These are phyloP conservation scores for Tylopilus sp. DNA, from an alignment of 768 basidiomycete species.

Conservation along the genomic window DNA sequence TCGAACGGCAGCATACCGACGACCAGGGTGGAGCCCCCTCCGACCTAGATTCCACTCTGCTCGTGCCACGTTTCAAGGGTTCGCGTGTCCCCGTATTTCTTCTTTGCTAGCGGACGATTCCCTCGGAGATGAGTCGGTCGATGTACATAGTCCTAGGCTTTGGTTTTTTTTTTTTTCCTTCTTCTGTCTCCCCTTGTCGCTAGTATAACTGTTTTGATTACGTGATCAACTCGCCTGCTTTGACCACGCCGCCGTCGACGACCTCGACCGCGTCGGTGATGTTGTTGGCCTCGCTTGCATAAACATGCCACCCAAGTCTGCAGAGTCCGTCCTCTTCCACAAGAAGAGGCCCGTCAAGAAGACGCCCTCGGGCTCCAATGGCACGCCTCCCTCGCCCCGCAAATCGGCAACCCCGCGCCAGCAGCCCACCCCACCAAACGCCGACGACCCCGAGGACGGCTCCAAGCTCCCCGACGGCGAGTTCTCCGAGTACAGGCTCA, in stretches of 20 bases:
- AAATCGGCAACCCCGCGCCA: conserved; percentile 40
- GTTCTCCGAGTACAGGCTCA: conserved; percentile 73
- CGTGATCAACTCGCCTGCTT: conserved; percentile 20
- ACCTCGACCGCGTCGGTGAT: too few species aligned
- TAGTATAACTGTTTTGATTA: conserved; percentile 16
- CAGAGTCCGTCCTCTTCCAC: conserved; percentile 60
- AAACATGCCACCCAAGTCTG: conserved; percentile 29
- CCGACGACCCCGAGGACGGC: conserved; percentile 49
- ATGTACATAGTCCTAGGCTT: conserved; percentile 30
- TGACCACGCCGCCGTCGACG: conserved; percentile 8
- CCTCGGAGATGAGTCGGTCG: conserved; percentile 17
- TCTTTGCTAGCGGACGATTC: conserved; percentile 25
- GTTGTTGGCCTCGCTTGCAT: too few species aligned
- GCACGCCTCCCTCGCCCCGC: conserved; percentile 24
- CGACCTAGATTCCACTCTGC: conserved; percentile 27
- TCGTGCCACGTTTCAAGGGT: conserved; percentile 9
- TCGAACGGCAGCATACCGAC: conserved; percentile 39
- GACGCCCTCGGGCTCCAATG: conserved; percentile 12
- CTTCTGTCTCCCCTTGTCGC: conserved; percentile 11
- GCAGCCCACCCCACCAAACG: conserved; percentile 36
- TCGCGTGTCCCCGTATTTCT: conserved; percentile 20
- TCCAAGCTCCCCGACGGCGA: conserved; percentile 62
- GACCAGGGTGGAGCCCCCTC: conserved; percentile 43
- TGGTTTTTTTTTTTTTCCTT: conserved; percentile 5
- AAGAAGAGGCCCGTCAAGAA: conserved; percentile 51